phyloP scores from a whole-genome alignment of 2,329 filamentous ascomycete species.

The Lecanicillium sp. region DNA sequence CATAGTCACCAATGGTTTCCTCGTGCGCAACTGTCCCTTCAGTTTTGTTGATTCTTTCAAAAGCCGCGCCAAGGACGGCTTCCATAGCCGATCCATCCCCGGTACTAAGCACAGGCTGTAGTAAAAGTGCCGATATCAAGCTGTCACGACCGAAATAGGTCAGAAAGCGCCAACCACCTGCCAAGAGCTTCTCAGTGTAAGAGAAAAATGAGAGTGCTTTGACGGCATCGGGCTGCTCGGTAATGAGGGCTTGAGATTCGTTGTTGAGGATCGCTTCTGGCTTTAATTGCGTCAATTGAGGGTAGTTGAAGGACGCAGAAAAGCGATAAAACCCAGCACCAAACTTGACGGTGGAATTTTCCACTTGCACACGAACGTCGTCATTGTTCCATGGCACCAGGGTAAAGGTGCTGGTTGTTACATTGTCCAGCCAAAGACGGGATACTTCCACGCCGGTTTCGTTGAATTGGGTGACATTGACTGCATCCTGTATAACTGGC shows the following conservation, averaged over 20 bases:
- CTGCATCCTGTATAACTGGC: slow-evolving; percentile 45
- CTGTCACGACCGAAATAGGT: slow-evolving; percentile 61
- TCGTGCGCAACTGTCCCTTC: slow-evolving; percentile 57
- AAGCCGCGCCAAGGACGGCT: slow-evolving; percentile 50
- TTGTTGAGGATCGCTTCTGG: slow-evolving; percentile 40
- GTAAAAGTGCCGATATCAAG: slow-evolving; percentile 51
- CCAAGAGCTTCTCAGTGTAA: slow-evolving; percentile 53
- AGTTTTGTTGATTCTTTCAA: slow-evolving; percentile 51
- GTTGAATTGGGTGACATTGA: slow-evolving; percentile 29
- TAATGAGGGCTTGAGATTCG: slow-evolving; percentile 34
- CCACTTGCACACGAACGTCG: slow-evolving; percentile 25
- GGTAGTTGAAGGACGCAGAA: slow-evolving; percentile 52
- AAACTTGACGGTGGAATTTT: slow-evolving; percentile 36
- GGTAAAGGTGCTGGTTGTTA: slow-evolving; percentile 45
- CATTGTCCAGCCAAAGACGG: slow-evolving; percentile 53
- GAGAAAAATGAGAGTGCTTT: slow-evolving; percentile 54
- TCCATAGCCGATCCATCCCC: slow-evolving; percentile 48
- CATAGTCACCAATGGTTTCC: slow-evolving; percentile 58
- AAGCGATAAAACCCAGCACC: slow-evolving; percentile 47
- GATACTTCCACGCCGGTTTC: slow-evolving; percentile 38
- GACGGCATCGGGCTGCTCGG: slow-evolving; percentile 35
- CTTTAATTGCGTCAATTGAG: slow-evolving; percentile 47
- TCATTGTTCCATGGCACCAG: slow-evolving; percentile 29
- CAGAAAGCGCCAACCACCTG: slow-evolving; percentile 57
- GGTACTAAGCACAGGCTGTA: slow-evolving; percentile 48